Evolutionary conservation across 352 stramenopile species (phyloP).

Genomic region (Phytophthora ramorum): DNA sequence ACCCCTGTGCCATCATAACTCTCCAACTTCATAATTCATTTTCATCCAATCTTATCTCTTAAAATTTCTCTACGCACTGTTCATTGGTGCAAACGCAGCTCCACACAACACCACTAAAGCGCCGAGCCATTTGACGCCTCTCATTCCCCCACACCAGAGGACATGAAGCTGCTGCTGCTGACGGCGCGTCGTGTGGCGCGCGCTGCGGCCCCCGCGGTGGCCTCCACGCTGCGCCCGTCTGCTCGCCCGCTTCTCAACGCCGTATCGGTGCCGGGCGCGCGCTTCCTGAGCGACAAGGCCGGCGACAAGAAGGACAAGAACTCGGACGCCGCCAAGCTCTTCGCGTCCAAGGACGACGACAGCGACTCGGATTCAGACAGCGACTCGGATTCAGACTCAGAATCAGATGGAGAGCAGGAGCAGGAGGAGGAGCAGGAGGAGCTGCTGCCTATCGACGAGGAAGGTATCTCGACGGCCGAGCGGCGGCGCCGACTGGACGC

Average conservation of each 20-base stretch:
- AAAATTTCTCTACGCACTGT: background rate
- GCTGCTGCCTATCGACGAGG: conserved; percentile 43
- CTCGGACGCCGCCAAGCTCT: conserved; percentile 34
- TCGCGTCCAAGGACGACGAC: conserved; percentile 33
- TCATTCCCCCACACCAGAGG: conserved; percentile 18
- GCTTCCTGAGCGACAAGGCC: conserved; percentile 32
- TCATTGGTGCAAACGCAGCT: conserved; percentile 4
- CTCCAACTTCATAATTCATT: background rate
- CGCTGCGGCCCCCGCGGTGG: conserved; percentile 23
- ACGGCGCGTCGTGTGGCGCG: conserved; percentile 39
- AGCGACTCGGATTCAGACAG: conserved; percentile 24
- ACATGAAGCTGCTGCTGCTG: conserved; percentile 63
- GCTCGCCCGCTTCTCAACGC: conserved; percentile 18
- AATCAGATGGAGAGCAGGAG: conserved; percentile 42
- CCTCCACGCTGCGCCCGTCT: conserved; percentile 8
- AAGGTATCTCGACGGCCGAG: conserved; percentile 38
- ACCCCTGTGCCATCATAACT: background rate
- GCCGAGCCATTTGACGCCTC: conserved; percentile 39
- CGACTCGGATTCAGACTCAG: conserved; percentile 22
- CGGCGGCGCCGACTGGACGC: conserved; percentile 34
- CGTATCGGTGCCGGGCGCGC: conserved; percentile 10
- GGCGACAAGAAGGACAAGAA: conserved; percentile 20
- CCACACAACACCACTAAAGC: conserved; percentile 29
- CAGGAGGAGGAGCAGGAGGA: conserved; percentile 21
- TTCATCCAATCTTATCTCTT: conserved; percentile 22